phyloP scores from a whole-genome alignment of 768 basidiomycete genomes.

The Boletus edulis region DNA sequence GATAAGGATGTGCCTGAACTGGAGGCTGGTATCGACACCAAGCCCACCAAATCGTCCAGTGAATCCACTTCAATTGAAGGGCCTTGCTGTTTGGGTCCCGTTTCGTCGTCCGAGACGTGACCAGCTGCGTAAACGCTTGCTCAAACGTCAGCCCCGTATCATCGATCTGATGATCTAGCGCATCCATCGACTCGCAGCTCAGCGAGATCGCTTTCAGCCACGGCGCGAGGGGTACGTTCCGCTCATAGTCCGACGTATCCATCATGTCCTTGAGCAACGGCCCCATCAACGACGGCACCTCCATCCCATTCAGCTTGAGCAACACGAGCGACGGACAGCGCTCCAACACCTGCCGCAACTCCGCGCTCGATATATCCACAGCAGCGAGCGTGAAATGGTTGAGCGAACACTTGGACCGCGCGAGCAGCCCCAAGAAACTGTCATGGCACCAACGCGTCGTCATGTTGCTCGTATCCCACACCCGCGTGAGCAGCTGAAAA shows the following conservation, averaged over 20 bases:
- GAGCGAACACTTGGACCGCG: slow-evolving; percentile 27
- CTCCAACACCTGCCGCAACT: slow-evolving; percentile 26
- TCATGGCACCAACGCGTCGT: slow-evolving; percentile 29
- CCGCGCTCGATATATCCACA: slow-evolving; percentile 18
- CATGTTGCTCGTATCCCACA: slow-evolving; percentile 33
- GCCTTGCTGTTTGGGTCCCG: slow-evolving; percentile 25
- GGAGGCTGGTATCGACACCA: slow-evolving; percentile 24
- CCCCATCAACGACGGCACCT: slow-evolving; percentile 19
- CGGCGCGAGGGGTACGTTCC: slow-evolving; percentile 20
- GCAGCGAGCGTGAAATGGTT: slow-evolving; percentile 32
- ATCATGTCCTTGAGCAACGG: slow-evolving; percentile 28
- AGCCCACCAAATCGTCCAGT: slow-evolving; percentile 33
- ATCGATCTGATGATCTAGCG: slow-evolving; percentile 19
- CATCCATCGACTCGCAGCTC: slow-evolving; percentile 28
- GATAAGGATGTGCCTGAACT: slow-evolving; percentile 18
- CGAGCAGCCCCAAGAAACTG: slow-evolving; percentile 24
- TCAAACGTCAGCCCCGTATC: slow-evolving; percentile 28
- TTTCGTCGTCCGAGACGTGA: slow-evolving; percentile 25
- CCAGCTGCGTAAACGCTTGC: slow-evolving; percentile 22
- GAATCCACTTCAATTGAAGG: slow-evolving; percentile 29
- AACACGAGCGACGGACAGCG: slow-evolving; percentile 29
- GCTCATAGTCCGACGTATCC: slow-evolving; percentile 14
- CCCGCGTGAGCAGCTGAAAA: slow-evolving; percentile 31
- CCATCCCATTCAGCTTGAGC: slow-evolving; percentile 27
- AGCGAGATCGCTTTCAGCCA: slow-evolving; percentile 31